Conservation (phyloP, 352 stramenopile genomes). For the Phytophthora megakarya region DNA sequence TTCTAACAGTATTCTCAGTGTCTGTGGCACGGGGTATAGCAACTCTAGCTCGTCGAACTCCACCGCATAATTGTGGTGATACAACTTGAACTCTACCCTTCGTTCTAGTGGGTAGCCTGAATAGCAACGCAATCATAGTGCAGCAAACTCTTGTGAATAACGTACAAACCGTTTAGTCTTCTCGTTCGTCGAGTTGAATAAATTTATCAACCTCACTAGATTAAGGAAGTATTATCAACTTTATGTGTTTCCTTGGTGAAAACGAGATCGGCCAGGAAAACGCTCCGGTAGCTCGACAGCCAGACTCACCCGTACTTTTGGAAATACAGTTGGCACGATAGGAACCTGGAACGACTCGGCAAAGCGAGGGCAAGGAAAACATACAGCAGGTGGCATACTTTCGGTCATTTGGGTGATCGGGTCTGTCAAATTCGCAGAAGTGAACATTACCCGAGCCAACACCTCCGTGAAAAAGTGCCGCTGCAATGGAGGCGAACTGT, state of each 20-base stretch:
- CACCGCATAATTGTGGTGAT: constrained; percentile 14
- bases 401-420: constrained; percentile 12
- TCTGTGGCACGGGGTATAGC: background rate
- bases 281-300: constrained; percentile 13
- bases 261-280: constrained; percentile 6
- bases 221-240: background rate
- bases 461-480: constrained; percentile 44
- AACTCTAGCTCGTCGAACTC: constrained; percentile 31
- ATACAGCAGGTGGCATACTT: background rate
- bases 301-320: constrained; percentile 23
- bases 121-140: background rate
- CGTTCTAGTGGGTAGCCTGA: background rate
- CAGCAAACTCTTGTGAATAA: constrained; percentile 13
- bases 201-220: background rate
- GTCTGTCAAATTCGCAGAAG: constrained; percentile 18
- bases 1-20: background rate
- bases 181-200: background rate
- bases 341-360: constrained; percentile 15
- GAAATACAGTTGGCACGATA: constrained; percentile 27
- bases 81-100: background rate
- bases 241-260: constrained; percentile 1
- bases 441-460: constrained; percentile 35
- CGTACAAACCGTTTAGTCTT: constrained; percentile 9
- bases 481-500: constrained; percentile 8
- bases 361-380: constrained; percentile 23